Percentiles rank a stretch among this genome's conserved stretches.
Evolutionary conservation across 1,284 basidiomycete species (phyloP).

Genomic region (Tremellales sp.): DNA sequence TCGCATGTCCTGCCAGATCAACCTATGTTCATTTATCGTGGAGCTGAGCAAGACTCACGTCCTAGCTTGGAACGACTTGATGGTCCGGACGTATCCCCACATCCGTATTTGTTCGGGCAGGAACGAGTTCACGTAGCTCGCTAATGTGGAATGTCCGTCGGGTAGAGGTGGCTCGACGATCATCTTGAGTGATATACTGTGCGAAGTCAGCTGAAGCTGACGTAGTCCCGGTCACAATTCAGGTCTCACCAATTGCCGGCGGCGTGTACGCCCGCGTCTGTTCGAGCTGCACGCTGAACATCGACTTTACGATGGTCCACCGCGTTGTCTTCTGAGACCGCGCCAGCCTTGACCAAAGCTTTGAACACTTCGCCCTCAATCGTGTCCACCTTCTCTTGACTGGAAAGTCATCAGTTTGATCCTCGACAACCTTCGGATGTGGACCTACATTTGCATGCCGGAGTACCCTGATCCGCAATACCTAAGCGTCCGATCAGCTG

Average conservation of each 20-base stretch:
- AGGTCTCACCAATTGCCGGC: constrained; percentile 66
- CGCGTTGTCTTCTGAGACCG: constrained; percentile 88
- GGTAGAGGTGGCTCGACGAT: constrained; percentile 72
- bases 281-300: constrained; percentile 84
- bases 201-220: too few relatives aligned
- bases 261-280: constrained; percentile 96
- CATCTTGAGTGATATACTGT: constrained; percentile 75
- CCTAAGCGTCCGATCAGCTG: constrained; percentile 14
- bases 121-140: constrained; percentile 75
- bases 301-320: constrained; percentile 84
- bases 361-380: constrained; percentile 90
- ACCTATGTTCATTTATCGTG: neutral
- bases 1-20: constrained; percentile 65
- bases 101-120: constrained; percentile 87
- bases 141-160: constrained; percentile 55
- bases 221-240: too few relatives aligned
- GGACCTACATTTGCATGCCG: constrained; percentile 90
- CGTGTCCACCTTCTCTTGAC: constrained; percentile 56
- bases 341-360: constrained; percentile 82
- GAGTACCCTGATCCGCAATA: constrained; percentile 61
- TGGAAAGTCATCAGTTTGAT: constrained; percentile 1
- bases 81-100: constrained; percentile 83
- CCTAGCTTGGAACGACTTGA: constrained; percentile 90
- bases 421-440: neutral
- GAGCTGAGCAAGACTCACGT: constrained; percentile 54